Conservation (phyloP, 2,329 filamentous ascomycete genomes). For the Sporothrix dimorphospora region DNA sequence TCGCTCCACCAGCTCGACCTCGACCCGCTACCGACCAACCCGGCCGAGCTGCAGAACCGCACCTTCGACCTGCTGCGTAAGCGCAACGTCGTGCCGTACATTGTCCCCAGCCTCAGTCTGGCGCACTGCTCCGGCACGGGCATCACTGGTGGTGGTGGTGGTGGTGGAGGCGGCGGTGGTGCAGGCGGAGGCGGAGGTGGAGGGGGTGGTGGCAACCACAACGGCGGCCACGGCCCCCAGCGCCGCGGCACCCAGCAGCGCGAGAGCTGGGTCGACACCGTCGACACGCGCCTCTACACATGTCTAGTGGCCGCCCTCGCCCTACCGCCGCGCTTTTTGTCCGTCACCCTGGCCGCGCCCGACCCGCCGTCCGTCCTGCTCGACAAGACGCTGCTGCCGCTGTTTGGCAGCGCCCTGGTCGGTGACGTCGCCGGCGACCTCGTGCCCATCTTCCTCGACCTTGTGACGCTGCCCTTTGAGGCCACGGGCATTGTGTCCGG, state of each 20-base stretch:
- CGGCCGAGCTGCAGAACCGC: constrained; percentile 77
- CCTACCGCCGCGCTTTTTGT: constrained; percentile 69
- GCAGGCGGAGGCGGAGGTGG: constrained; percentile 44
- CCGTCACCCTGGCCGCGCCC: constrained; percentile 70
- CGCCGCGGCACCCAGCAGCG: constrained; percentile 30
- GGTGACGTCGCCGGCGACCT: constrained; percentile 72
- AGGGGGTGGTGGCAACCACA: constrained; percentile 21
- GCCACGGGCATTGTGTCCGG: constrained; percentile 95
- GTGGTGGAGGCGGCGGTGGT: constrained; percentile 40
- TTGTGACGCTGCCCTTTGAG: constrained; percentile 78
- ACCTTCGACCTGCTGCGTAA: constrained; percentile 85
- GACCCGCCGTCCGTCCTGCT: constrained; percentile 75
- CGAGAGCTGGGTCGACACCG: constrained; percentile 57
- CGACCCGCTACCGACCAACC: constrained; percentile 76
- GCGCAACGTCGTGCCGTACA: constrained; percentile 71
- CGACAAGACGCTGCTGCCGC: constrained; percentile 66
- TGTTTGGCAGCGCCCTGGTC: constrained; percentile 74
- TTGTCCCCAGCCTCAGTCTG: constrained; percentile 70
- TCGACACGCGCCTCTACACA: constrained; percentile 66
- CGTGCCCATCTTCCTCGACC: constrained; percentile 85
- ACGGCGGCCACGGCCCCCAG: constrained; percentile 24
- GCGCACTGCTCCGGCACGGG: constrained; percentile 78
- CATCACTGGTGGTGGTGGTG: constrained; percentile 32
- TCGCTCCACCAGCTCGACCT: constrained; percentile 46
- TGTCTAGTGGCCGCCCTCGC: constrained; percentile 62